phyloP scores from a whole-genome alignment of 345 rosid genomes.

The Odontarrhena argentea region DNA sequence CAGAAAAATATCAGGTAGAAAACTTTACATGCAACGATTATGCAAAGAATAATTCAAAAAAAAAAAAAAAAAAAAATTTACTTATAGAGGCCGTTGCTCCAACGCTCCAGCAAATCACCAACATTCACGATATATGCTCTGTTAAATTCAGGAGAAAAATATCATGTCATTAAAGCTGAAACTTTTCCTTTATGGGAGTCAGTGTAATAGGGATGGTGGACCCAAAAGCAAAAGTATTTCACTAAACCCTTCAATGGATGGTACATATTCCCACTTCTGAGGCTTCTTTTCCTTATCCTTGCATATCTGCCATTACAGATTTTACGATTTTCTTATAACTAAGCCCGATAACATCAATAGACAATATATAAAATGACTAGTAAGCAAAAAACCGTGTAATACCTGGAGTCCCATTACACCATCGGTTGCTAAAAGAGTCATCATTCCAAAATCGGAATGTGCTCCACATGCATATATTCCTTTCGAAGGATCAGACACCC shows the following conservation, averaged over 20 bases:
- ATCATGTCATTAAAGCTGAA: too few species aligned
- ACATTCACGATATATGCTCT: slow-evolving; percentile 81
- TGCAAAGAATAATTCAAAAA: too few species aligned
- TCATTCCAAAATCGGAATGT: slow-evolving; percentile 80
- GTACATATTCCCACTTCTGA: slow-evolving; percentile 72
- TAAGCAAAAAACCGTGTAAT: not conserved
- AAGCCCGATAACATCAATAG: not conserved
- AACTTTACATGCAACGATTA: too few species aligned
- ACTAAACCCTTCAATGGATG: slow-evolving; percentile 73
- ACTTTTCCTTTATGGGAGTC: too few species aligned
- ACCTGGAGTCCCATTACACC: slow-evolving; percentile 77
- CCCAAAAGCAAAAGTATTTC: too few species aligned
- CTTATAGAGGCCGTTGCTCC: slow-evolving; percentile 88
- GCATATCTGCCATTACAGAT: slow-evolving; percentile 57
- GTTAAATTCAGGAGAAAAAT: slow-evolving; percentile 6
- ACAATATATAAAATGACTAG: not conserved
- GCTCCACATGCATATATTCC: slow-evolving; percentile 89
- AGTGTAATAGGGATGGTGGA: too few species aligned
- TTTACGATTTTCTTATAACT: not conserved
- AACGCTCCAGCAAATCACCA: slow-evolving; percentile 85
- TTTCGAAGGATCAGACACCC: slow-evolving; percentile 63
- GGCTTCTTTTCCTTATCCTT: slow-evolving; percentile 68
- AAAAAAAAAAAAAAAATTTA: slow-evolving; percentile 27
- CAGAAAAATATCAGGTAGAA: not conserved
- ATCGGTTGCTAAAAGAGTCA: slow-evolving; percentile 82